Base-by-base conservation (phyloP, 2,329 filamentous ascomycete species). In the Chrysoporthe austroafricana region DNA sequence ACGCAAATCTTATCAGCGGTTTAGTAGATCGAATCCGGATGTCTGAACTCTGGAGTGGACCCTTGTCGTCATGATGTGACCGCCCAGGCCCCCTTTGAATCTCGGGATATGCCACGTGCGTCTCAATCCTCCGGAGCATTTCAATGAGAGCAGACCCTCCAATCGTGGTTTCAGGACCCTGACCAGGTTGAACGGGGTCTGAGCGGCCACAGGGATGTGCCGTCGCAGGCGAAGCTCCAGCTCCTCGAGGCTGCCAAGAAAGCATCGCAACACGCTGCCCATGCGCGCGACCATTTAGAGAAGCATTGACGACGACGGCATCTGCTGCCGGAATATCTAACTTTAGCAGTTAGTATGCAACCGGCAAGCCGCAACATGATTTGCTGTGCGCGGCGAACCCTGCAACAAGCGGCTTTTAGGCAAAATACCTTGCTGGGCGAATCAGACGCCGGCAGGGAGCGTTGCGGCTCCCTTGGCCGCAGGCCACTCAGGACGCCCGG, bases 21-120 rank as follows among this genome's bases (percentile, higher is more conserved):
- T 9, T 39, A 39, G 5, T 1, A 52, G 3, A 26, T 26, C 48
- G 48, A 34, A 34, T 16, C 26, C 13, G 11, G 11, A 14, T 32
- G 50, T 14, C 13, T 26, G 21, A 52, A 14, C 13, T 5, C 48
- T 5, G 26, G 11, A 21, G 48, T 32, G 13, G 48, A 52, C 13
- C 58, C 39, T 42, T 46, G 42, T 32, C n/a, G 8, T 46, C 4
- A n/a, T 39, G 42, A 32, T 61, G 44, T 59, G 57, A 59, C 36
- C 36, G n/a, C 18, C 36, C 13, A n/a, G 11, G 36, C 16, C 13
- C 11, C n/a, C 14, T 21, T 26, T n/a, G 26, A 62, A 62, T 62
- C 26, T 62, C 59, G 59, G 59, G 18, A 48, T 7, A 48, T 62
- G 59, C 59, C 59, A 62, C 59, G 59, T 62, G 59, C 59, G 44